These are phyloP conservation scores for Centaurea solstitialis DNA, from an alignment of 129 eudicot species.

Conservation along the genomic window DNA sequence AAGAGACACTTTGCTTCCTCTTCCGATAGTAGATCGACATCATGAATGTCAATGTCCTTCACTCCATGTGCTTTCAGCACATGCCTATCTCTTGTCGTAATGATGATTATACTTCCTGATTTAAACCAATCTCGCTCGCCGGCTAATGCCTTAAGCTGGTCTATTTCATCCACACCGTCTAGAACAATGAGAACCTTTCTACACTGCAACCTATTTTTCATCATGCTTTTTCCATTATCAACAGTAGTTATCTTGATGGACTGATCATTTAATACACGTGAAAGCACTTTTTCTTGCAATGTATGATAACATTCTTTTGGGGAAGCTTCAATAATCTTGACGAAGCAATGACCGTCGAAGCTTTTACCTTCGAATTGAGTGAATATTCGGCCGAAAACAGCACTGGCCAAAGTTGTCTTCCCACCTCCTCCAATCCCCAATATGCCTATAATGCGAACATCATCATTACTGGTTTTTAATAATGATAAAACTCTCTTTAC, in stretches of 20 bases:
- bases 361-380: not conserved
- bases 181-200: too few relatives aligned
- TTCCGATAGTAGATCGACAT: not conserved
- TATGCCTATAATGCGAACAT: not conserved
- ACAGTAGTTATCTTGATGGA: too few relatives aligned
- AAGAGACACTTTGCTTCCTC: not conserved
- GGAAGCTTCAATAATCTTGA: too few relatives aligned
- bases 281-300: too few relatives aligned
- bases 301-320: too few relatives aligned
- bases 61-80: not conserved
- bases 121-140: not conserved
- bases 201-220: too few relatives aligned
- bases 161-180: not conserved
- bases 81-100: constrained; percentile 5
- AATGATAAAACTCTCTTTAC: not conserved
- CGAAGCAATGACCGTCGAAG: too few relatives aligned
- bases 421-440: not conserved
- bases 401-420: not conserved
- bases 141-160: not conserved
- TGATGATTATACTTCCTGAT: constrained; percentile 10
- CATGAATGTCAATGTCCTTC: not conserved
- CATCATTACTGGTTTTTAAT: not conserved
- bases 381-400: not conserved
- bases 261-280: too few relatives aligned
- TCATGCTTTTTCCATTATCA: too few relatives aligned